phyloP scores from a whole-genome alignment of 176 grass and related monocot species.

The Areca catechu region DNA sequence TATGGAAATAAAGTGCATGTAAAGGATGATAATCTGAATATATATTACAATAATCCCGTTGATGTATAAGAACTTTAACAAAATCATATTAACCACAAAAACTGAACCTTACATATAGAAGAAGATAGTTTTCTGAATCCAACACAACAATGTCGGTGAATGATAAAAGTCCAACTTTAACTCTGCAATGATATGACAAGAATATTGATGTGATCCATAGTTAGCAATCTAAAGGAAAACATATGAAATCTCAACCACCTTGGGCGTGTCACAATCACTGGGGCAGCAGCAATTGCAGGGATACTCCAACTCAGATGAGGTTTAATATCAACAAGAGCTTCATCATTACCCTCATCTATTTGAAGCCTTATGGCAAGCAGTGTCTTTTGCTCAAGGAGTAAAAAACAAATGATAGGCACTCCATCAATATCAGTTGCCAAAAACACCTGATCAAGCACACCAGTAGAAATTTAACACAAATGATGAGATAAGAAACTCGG shows the following conservation, averaged over 20 bases:
- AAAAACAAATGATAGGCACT: constrained; percentile 68
- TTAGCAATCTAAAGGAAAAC: constrained; percentile 8
- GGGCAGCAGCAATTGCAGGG: constrained; percentile 71
- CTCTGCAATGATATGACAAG: constrained; percentile 40
- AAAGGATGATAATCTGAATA: too few relatives aligned
- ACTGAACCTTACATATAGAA: constrained; percentile 72
- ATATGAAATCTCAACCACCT: constrained; percentile 51
- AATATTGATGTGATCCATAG: background rate
- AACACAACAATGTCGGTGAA: constrained; percentile 77
- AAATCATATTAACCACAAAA: constrained; percentile 1
- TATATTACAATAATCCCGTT: too few relatives aligned
- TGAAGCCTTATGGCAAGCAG: constrained; percentile 73
- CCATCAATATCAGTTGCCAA: constrained; percentile 90
- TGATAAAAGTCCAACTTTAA: constrained; percentile 49
- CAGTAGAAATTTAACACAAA: background rate
- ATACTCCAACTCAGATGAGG: constrained; percentile 73
- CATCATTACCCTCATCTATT: constrained; percentile 45
- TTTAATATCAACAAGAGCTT: constrained; percentile 59
- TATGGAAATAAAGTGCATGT: too few relatives aligned
- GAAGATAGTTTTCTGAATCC: constrained; percentile 61
- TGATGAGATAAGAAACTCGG: too few relatives aligned
- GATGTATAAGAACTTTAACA: too few relatives aligned
- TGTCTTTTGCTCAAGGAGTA: constrained; percentile 66
- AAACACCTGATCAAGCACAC: constrained; percentile 56
- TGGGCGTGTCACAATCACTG: constrained; percentile 75